phyloP scores from a whole-genome alignment of 495 filamentous ascomycete genomes.

The Penicillium tannophilum region DNA sequence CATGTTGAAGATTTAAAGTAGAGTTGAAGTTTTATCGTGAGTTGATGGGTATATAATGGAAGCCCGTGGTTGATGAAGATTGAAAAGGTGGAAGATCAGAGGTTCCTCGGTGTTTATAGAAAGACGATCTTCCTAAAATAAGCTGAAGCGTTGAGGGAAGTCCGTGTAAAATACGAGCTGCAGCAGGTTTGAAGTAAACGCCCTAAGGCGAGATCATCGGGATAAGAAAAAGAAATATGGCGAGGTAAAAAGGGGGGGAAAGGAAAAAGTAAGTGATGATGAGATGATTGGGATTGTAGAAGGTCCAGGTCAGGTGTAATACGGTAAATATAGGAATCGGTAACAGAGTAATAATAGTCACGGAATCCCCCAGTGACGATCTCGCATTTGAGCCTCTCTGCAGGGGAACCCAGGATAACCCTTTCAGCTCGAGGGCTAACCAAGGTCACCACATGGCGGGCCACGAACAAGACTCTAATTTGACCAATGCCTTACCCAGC shows the following conservation, averaged over 20 bases:
- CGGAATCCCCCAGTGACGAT: constrained; percentile 18
- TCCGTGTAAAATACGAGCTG: constrained; percentile 10
- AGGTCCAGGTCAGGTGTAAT: constrained; percentile 14
- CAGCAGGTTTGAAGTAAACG: constrained; percentile 1
- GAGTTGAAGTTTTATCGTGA: background rate
- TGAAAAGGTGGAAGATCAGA: background rate
- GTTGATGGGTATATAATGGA: background rate
- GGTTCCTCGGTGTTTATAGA: constrained; percentile 3
- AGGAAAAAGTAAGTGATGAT: constrained; percentile 1
- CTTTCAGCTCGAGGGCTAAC: constrained; percentile 17
- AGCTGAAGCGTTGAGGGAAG: constrained; percentile 6
- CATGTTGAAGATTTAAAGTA: constrained; percentile 33
- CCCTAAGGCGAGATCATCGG: background rate
- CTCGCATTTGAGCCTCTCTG: constrained; percentile 31
- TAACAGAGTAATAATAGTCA: no score
- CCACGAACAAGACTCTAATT: constrained; percentile 14
- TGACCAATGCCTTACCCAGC: background rate
- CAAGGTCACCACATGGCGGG: constrained; percentile 17
- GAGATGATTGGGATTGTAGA: background rate
- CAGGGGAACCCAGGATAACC: constrained; percentile 18
- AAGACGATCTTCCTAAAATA: background rate
- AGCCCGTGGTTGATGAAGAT: background rate
- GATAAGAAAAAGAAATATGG: background rate
- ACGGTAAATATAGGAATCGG: constrained; percentile 6
- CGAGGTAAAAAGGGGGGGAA: background rate